phyloP scores from a whole-genome alignment of 352 stramenopile genomes.

The Globisporangium okanoganense region DNA sequence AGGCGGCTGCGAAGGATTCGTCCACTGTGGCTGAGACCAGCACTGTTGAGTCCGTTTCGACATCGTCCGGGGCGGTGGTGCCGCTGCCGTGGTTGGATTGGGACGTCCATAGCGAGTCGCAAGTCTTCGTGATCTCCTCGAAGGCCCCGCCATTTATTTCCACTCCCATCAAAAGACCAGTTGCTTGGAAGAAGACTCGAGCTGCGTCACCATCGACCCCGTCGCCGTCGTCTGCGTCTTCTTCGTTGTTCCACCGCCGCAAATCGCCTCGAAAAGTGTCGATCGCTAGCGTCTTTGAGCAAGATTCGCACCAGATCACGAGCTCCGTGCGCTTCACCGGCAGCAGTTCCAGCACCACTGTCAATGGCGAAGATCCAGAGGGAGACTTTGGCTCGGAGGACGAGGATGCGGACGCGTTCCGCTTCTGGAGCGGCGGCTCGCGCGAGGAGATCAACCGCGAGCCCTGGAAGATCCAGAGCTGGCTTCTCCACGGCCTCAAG shows the following conservation, averaged over 20 bases:
- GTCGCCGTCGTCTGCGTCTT: neutral
- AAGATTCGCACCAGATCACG: neutral
- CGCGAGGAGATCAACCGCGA: slow-evolving; percentile 30
- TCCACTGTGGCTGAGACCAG: neutral
- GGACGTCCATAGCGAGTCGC: neutral
- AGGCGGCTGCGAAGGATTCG: neutral
- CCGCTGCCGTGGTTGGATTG: neutral
- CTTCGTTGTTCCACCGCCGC: slow-evolving; percentile 6
- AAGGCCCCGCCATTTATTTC: neutral
- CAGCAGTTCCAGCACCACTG: neutral
- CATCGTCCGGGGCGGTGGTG: neutral
- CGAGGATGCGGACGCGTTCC: neutral
- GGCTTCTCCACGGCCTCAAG: slow-evolving; percentile 37
- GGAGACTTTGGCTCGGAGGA: neutral
- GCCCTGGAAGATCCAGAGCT: slow-evolving; percentile 46
- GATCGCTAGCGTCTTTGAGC: neutral
- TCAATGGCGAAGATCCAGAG: neutral
- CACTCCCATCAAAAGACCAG: neutral
- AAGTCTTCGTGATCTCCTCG: slow-evolving; percentile 5
- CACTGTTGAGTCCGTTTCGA: neutral
- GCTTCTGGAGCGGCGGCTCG: slow-evolving; percentile 24
- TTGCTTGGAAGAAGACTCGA: neutral
- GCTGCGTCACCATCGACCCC: neutral
- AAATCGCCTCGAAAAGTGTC: slow-evolving; percentile 5
- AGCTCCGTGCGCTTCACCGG: neutral